These are phyloP conservation scores for Arthonia radiata DNA, from an alignment of 495 filamentous ascomycete species.

Conservation along the genomic window DNA sequence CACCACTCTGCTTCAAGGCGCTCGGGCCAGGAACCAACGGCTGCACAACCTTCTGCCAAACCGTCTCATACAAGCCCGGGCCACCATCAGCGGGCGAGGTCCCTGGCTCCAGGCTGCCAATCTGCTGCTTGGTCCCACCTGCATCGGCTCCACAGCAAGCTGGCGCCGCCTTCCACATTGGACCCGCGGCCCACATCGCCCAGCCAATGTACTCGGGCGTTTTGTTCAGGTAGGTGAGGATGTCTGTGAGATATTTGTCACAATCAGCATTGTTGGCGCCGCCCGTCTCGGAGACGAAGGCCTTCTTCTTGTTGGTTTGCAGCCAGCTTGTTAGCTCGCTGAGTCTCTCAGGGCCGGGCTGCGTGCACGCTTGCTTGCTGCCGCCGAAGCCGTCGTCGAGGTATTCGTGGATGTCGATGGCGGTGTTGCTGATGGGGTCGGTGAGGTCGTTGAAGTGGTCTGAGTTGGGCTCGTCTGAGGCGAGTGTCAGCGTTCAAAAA, in stretches of 20 bases:
- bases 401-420: slow-evolving; percentile 12
- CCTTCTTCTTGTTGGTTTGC: slow-evolving; percentile 7
- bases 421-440: slow-evolving; percentile 9
- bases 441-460: slow-evolving; percentile 6
- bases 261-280: slow-evolving; percentile 6
- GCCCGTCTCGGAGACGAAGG: slow-evolving; percentile 10
- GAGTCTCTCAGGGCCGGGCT: slow-evolving; percentile 6
- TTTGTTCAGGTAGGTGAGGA: slow-evolving; percentile 4
- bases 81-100: not conserved
- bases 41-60: slow-evolving; percentile 1
- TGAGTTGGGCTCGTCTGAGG: slow-evolving; percentile 4
- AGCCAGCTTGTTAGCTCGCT: slow-evolving; percentile 8
- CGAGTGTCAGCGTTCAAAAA: slow-evolving; percentile 8
- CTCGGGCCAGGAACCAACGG: not conserved
- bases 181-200: slow-evolving; percentile 10
- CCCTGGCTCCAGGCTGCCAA: not conserved
- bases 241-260: slow-evolving; percentile 4
- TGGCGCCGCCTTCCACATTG: slow-evolving; percentile 9
- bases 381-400: slow-evolving; percentile 10
- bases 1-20: slow-evolving; percentile 1
- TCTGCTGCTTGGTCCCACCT: too few relatives aligned
- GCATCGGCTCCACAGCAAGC: not conserved
- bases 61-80: not conserved
- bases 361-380: slow-evolving; percentile 6
- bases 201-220: slow-evolving; percentile 8